A percentile compares a stretch with the other conserved stretches of the same genome.
These are phyloP conservation scores for Pseudogymnoascus sp. DNA, from an alignment of 2,329 filamentous ascomycete genomes.

Conservation along the genomic window DNA sequence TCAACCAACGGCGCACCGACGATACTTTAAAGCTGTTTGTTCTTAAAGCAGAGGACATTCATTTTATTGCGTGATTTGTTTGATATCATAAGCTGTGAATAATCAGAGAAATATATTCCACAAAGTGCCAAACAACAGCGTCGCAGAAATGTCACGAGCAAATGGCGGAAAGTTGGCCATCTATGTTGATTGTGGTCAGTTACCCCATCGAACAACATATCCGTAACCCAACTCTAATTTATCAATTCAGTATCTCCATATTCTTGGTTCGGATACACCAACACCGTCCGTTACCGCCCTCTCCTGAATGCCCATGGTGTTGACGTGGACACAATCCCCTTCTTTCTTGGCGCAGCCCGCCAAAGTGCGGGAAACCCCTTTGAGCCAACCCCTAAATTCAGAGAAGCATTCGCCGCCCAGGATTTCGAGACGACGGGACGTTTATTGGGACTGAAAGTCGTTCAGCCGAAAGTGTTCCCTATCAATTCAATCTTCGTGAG, in stretches of 20 bases:
- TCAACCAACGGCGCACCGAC: not conserved
- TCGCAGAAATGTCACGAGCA: not conserved
- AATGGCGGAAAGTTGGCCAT: conserved; percentile 12
- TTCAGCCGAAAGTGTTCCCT: conserved; percentile 16
- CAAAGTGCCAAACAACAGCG: not conserved
- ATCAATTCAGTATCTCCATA: conserved; percentile 17
- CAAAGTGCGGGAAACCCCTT: conserved; percentile 16
- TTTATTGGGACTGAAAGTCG: conserved; percentile 16
- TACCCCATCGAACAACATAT: not conserved
- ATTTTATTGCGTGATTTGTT: not conserved
- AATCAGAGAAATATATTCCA: not conserved
- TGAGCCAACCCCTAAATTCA: conserved; percentile 16
- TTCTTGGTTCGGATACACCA: conserved; percentile 19
- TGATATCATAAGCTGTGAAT: not conserved
- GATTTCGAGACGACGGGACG: conserved; percentile 15
- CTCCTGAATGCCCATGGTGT: conserved; percentile 16
- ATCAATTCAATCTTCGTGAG: conserved; percentile 18
- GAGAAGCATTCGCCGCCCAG: conserved; percentile 15
- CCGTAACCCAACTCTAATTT: not conserved
- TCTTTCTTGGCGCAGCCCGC: conserved; percentile 19
- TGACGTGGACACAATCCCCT: conserved; percentile 18
- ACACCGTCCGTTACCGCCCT: conserved; percentile 15
- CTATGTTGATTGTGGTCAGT: conserved; percentile 19
- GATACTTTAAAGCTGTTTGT: not conserved
- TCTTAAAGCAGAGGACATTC: not conserved